Percentiles rank a stretch among this genome's conserved stretches.
Evolutionary conservation across 345 rosid genomes (phyloP).

Genomic region (rapeseed (Brassica napus)): DNA sequence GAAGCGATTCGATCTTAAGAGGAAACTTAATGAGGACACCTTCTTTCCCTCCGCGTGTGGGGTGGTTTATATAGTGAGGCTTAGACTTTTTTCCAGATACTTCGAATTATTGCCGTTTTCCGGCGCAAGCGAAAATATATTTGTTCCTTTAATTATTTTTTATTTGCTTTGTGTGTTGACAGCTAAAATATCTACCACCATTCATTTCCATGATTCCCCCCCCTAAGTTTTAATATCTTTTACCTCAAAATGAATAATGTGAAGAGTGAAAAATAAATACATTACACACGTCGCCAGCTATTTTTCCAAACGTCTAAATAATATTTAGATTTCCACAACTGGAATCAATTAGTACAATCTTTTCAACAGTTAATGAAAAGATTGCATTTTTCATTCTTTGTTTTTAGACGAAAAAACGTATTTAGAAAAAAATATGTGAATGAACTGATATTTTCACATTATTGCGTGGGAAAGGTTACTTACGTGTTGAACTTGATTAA

Average conservation of each 20-base stretch:
- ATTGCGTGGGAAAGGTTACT: background rate
- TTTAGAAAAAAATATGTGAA: background rate
- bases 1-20: slow-evolving; percentile 4
- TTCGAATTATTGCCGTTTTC: slow-evolving; percentile 27
- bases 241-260: background rate
- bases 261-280: background rate
- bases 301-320: slow-evolving; percentile 3
- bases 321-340: background rate
- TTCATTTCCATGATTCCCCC: background rate
- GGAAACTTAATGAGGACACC: background rate
- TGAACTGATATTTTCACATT: background rate
- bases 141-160: background rate
- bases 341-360: background rate
- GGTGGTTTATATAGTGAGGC: slow-evolving; percentile 7
- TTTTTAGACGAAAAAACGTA: background rate
- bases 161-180: background rate
- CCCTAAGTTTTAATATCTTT: background rate
- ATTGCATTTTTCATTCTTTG: background rate
- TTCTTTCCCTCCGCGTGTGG: background rate
- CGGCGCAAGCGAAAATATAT: background rate
- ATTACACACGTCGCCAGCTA: background rate
- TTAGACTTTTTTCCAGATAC: slow-evolving; percentile 31
- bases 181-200: slow-evolving; percentile 10
- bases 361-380: background rate
- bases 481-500: slow-evolving; percentile 13